These are phyloP conservation scores for Pichia sp. DNA, from an alignment of 1,139 yeast species.

Conservation along the genomic window DNA sequence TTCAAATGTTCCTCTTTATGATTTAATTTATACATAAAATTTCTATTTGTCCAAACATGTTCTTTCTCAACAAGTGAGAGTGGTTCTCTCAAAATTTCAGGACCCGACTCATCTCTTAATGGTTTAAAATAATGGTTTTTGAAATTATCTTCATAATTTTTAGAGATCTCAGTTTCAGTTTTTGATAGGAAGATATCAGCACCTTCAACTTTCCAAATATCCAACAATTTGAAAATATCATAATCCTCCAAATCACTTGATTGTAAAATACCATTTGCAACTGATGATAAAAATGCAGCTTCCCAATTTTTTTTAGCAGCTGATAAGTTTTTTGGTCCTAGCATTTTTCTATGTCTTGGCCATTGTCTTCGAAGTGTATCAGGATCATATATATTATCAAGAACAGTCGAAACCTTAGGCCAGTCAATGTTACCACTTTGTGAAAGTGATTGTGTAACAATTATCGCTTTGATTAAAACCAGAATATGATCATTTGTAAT, in stretches of 20 bases:
- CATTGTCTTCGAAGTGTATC: conserved; percentile 47
- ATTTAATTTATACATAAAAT: conserved; percentile 34
- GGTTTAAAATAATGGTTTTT: conserved; percentile 21
- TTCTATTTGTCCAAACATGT: conserved; percentile 33
- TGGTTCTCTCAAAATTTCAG: conserved; percentile 35
- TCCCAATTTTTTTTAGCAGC: conserved; percentile 58
- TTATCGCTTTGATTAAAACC: conserved; percentile 38
- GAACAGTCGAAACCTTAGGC: conserved; percentile 43
- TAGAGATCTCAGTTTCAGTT: conserved; percentile 23
- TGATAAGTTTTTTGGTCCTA: conserved; percentile 50
- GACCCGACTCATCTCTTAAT: conserved; percentile 27
- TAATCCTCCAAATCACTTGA: conserved; percentile 41
- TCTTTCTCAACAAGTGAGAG: conserved; percentile 54
- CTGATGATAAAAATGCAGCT: conserved; percentile 43
- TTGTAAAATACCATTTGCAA: conserved; percentile 43
- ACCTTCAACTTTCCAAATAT: conserved; percentile 53
- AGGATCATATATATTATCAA: conserved; percentile 35
- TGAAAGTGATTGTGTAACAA: conserved; percentile 54
- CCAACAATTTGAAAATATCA: conserved; percentile 44
- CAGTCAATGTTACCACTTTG: conserved; percentile 50
- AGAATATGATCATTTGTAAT: conserved; percentile 23
- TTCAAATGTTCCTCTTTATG: conserved; percentile 10
- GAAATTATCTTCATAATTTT: conserved; percentile 31
- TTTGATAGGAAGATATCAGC: conserved; percentile 22
- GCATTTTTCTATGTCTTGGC: conserved; percentile 50